phyloP scores from a whole-genome alignment of 2,329 filamentous ascomycete species.

The Fusarium sp. region DNA sequence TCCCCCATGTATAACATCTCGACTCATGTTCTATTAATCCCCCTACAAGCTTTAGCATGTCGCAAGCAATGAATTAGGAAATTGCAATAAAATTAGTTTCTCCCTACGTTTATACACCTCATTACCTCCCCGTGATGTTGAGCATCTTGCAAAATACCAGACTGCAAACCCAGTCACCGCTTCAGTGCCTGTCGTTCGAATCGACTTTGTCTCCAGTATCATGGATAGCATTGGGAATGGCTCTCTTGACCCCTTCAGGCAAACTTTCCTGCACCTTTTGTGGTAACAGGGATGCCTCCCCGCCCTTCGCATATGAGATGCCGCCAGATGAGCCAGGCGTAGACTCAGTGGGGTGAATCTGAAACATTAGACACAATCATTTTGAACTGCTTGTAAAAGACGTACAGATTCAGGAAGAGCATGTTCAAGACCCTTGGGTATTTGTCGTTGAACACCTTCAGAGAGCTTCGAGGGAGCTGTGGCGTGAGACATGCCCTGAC shows the following conservation, averaged over 20 bases:
- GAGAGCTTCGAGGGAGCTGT: constrained; percentile 35
- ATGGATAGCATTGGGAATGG: constrained; percentile 33
- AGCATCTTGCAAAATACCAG: neutral
- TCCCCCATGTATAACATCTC: neutral
- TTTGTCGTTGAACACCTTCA: constrained; percentile 25
- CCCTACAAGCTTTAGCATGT: accelerated
- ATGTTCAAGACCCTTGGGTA: constrained; percentile 30
- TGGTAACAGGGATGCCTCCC: constrained; percentile 34
- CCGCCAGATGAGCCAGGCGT: constrained; percentile 28
- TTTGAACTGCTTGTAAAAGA: accelerated
- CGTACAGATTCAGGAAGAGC: constrained; percentile 36
- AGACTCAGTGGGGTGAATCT: constrained; percentile 39
- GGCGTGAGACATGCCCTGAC: constrained; percentile 36
- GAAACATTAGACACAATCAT: neutral
- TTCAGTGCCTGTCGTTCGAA: constrained; percentile 8
- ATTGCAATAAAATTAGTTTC: neutral
- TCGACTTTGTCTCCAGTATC: constrained; percentile 31
- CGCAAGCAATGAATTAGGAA: neutral
- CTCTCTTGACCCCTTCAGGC: constrained; percentile 37
- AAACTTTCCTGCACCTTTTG: constrained; percentile 40
- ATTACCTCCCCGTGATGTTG: neutral
- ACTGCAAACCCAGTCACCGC: neutral
- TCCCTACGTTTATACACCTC: accelerated
- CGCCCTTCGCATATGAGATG: constrained; percentile 33
- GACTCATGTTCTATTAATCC: neutral